These are phyloP conservation scores for Speleostelium caveatum DNA, from an alignment of 78 protist genomes.

Conservation along the genomic window DNA sequence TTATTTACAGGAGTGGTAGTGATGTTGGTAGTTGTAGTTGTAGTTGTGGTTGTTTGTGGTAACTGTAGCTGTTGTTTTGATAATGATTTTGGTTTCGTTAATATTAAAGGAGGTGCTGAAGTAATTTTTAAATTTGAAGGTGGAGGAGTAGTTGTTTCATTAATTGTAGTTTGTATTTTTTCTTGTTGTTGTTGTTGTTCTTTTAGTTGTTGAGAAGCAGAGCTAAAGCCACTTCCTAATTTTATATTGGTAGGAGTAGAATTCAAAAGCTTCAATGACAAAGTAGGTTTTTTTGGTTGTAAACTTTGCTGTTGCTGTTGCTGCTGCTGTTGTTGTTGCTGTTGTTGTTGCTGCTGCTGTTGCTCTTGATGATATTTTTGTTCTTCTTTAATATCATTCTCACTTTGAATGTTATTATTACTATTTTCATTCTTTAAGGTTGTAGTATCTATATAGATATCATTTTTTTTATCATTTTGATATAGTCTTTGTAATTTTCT, in stretches of 20 bases:
- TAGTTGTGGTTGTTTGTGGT: not conserved
- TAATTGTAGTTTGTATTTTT: not conserved
- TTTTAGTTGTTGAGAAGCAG: not conserved
- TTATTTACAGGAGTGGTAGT: not conserved
- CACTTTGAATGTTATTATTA: not conserved
- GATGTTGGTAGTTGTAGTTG: not conserved
- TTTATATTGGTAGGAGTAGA: not conserved
- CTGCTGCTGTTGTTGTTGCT: no score
- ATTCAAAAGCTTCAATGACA: not conserved
- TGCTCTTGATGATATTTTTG: not conserved
- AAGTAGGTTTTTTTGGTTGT: not conserved
- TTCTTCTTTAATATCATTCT: not conserved
- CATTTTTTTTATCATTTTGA: not conserved
- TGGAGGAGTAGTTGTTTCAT: not conserved
- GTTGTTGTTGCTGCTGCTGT: not conserved
- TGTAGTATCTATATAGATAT: not conserved
- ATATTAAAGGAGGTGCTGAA: no score
- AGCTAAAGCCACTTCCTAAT: not conserved
- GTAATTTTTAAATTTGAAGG: not conserved
- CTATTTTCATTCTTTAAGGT: not conserved
- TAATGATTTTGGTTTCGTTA: not conserved
- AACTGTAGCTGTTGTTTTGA: no score
- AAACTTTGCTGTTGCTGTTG: not conserved
- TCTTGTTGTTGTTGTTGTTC: not conserved
- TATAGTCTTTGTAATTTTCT: slow-evolving; percentile 14